Evolutionary conservation across 768 basidiomycete genomes (phyloP).

Genomic region (Obba rivulosa): DNA sequence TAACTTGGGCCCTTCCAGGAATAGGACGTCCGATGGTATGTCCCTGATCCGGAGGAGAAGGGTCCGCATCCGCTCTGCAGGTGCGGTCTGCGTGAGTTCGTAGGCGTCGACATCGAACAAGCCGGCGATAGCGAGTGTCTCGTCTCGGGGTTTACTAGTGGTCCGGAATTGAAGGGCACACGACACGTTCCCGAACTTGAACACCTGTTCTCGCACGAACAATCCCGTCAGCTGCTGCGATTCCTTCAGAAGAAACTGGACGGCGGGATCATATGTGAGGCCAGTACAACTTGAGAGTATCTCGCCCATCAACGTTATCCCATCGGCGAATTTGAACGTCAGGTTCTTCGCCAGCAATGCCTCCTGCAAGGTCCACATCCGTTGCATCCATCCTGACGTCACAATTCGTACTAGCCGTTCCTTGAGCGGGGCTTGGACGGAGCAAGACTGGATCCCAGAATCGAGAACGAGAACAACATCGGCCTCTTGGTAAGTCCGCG

Average conservation of each 20-base stretch:
- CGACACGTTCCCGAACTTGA: not conserved
- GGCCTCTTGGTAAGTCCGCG: conserved; percentile 1
- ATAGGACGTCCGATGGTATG: not conserved
- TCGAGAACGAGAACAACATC: conserved; percentile 1
- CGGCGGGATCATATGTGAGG: too few relatives aligned
- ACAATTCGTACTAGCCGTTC: not conserved
- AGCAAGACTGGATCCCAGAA: not conserved
- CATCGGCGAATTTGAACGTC: not conserved
- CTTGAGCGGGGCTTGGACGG: not conserved
- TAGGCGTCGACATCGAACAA: not conserved
- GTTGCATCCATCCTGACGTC: conserved; percentile 1
- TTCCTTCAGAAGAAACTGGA: too few relatives aligned
- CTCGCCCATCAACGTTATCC: not conserved
- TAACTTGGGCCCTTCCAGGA: not conserved
- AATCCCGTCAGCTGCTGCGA: too few relatives aligned
- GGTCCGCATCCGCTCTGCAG: conserved; percentile 3
- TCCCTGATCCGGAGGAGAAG: not conserved
- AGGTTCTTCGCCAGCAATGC: not conserved
- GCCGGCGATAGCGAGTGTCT: not conserved
- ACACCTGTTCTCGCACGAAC: too few relatives aligned
- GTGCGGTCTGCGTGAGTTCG: not conserved
- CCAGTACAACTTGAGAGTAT: too few relatives aligned
- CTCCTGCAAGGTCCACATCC: conserved; percentile 1
- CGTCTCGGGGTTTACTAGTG: conserved; percentile 1
- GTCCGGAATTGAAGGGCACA: not conserved